Base-by-base conservation (phyloP, 2,329 filamentous ascomycete genomes). In the Sporothrix brasiliensis region DNA sequence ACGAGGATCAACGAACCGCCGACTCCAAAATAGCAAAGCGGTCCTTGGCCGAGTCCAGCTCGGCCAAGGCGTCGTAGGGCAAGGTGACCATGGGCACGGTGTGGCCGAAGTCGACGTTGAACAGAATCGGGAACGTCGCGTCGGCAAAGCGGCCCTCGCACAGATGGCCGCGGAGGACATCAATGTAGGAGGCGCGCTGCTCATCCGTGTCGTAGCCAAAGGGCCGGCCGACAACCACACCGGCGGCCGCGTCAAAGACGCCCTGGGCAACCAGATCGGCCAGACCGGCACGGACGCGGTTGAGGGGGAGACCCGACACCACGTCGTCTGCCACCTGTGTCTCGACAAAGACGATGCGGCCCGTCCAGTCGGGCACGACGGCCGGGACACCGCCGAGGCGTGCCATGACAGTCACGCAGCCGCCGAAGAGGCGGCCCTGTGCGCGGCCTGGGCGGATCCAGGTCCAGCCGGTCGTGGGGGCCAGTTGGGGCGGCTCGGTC, bases 41-140 rank as follows among this genome's bases (percentile, higher is more conserved):
- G 34, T 60, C 56, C 1, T 16, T 60, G 34, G 41, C 56, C 34
- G 56, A 60, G 34, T 60, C 56, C 3, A 60, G 34, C 19, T 60
- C 56, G 10, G 56, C 56, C 10, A 60, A 9, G 4, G 34, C 34
- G 41, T 60, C 56, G 11, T 44, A 65, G 14, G 60, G 60, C 21
- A 65, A n/a, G 13, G 60, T 49, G 41, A 65, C 60, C 60, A 65
- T 65, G 21, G 60, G 60, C 41, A 19, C 19, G 10, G 60, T 65
- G 44, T 65, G 60, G 41, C 60, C 60, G 30, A 65, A 34, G 10
- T 65, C 41, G 60, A 65, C 41, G 27, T 65, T 65, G 24, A 65
- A 50, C 41, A 65, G 60, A 10, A 65, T 65, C n/a, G 60, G 60
- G 24, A 65, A 65, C 21, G 41, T 27, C 41, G 49, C 49, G 21